A percentile compares a stretch with the other conserved stretches of the same genome.
Evolutionary conservation across 2,329 filamentous ascomycete species (phyloP).

Genomic region (Hysterium pulicare): DNA sequence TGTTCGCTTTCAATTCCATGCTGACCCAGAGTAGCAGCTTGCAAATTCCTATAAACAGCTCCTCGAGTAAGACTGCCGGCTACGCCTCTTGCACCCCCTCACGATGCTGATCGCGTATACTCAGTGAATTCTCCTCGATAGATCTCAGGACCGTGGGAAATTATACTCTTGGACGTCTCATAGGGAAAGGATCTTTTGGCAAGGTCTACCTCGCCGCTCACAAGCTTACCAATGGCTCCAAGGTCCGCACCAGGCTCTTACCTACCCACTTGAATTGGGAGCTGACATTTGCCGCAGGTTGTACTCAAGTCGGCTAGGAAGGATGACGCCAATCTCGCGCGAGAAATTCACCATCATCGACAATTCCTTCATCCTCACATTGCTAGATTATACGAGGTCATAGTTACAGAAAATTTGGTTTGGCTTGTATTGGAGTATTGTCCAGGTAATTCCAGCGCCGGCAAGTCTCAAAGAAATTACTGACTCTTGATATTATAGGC

Average conservation of each 20-base stretch:
- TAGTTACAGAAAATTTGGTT: conserved; percentile 90
- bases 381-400: conserved; percentile 92
- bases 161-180: conserved; percentile 85
- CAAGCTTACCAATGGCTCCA: conserved; percentile 97
- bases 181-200: conserved; percentile 96
- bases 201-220: conserved; percentile 96
- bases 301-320: conserved; percentile 98
- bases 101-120: conserved; percentile 19
- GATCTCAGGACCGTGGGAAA: conserved; percentile 92
- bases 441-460: conserved; percentile 58
- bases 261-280: not conserved
- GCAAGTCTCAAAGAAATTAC: conserved; percentile 11
- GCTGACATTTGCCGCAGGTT: conserved; percentile 58
- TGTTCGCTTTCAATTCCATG: conserved; percentile 3
- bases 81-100: conserved; percentile 4
- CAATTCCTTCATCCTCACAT: conserved; percentile 98
- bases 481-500: conserved; percentile 49
- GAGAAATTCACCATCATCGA: conserved; percentile 97
- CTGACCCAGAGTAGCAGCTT: conserved; percentile 58
- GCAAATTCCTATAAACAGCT: conserved; percentile 95
- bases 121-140: conserved; percentile 86
- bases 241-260: conserved; percentile 57
- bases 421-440: conserved; percentile 98
- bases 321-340: conserved; percentile 88
- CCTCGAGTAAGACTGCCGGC: conserved; percentile 66